phyloP scores from a whole-genome alignment of 805 yeast species.

The Candida odintsovae region DNA sequence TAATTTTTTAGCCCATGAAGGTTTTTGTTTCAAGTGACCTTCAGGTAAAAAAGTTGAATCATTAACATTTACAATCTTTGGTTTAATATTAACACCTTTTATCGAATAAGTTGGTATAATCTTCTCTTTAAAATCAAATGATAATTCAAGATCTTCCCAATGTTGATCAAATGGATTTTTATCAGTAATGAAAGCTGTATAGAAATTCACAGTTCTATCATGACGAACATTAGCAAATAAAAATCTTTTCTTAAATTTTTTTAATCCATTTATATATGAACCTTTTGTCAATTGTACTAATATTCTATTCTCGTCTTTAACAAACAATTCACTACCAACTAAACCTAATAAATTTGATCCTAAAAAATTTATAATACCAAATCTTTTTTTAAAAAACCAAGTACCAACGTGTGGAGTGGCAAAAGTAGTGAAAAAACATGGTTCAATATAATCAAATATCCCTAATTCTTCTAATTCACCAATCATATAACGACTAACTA shows the following conservation, averaged over 20 bases:
- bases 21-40: constrained; percentile 2
- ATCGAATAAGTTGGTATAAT: constrained; percentile 28
- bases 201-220: constrained; percentile 86
- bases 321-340: constrained; percentile 73
- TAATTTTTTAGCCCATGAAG: constrained; percentile 14
- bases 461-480: constrained; percentile 58
- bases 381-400: constrained; percentile 37
- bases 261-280: constrained; percentile 49
- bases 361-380: constrained; percentile 37
- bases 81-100: constrained; percentile 32
- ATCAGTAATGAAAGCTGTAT: constrained; percentile 71
- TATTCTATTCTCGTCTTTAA: constrained; percentile 38
- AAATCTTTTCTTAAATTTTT: constrained; percentile 48
- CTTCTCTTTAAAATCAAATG: constrained; percentile 30
- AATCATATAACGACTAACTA: constrained; percentile 73
- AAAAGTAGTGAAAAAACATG: constrained; percentile 60
- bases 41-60: constrained; percentile 22
- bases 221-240: constrained; percentile 70
- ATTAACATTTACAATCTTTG: constrained; percentile 48
- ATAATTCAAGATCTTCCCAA: constrained; percentile 36
- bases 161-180: constrained; percentile 66
- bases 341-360: constrained; percentile 55
- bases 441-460: constrained; percentile 53
- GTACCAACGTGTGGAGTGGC: constrained; percentile 76
- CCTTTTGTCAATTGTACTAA: constrained; percentile 36